Percentiles rank a stretch among this genome's conserved stretches.
phyloP scores from a whole-genome alignment of 139 green algal genomes.

The Ettlia oleoabundans region DNA sequence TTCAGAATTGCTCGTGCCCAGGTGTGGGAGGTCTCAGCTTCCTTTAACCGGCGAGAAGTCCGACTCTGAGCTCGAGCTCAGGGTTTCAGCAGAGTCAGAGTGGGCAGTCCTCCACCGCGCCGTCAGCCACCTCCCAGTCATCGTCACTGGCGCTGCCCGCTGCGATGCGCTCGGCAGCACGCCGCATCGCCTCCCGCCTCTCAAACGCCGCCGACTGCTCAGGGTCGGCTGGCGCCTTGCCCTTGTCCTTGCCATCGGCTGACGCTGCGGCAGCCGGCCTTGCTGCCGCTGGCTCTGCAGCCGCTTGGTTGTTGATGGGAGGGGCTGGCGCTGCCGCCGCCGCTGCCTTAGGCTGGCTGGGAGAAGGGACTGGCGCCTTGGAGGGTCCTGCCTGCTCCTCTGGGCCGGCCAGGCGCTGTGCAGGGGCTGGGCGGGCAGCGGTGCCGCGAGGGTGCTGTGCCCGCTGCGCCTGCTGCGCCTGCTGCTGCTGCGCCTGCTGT shows the following conservation, averaged over 20 bases:
- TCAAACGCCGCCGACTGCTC: not conserved
- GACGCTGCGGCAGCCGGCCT: not conserved
- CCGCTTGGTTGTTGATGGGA: not conserved
- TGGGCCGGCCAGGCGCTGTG: too few relatives aligned
- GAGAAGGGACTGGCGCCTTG: not conserved
- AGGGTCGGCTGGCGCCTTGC: constrained; percentile 6
- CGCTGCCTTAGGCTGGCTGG: not conserved
- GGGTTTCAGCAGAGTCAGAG: too few relatives aligned
- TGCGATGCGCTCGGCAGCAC: constrained; percentile 14
- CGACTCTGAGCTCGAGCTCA: too few relatives aligned
- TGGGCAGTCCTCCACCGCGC: not conserved
- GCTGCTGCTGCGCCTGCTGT: not conserved
- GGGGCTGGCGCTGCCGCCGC: not conserved
- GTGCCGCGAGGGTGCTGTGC: not conserved
- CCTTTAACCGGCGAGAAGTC: too few relatives aligned
- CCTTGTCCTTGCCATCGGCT: constrained; percentile 4
- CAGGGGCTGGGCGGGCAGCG: not conserved
- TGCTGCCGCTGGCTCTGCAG: not conserved
- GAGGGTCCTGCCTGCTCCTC: too few relatives aligned
- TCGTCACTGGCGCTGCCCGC: not conserved
- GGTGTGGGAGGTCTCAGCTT: too few relatives aligned
- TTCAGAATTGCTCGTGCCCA: too few relatives aligned
- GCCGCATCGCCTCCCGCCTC: not conserved
- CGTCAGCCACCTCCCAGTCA: constrained; percentile 21
- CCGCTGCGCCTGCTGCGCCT: not conserved